Conservation (phyloP, 2,329 filamentous ascomycete genomes). For the Penicillium sp. region DNA sequence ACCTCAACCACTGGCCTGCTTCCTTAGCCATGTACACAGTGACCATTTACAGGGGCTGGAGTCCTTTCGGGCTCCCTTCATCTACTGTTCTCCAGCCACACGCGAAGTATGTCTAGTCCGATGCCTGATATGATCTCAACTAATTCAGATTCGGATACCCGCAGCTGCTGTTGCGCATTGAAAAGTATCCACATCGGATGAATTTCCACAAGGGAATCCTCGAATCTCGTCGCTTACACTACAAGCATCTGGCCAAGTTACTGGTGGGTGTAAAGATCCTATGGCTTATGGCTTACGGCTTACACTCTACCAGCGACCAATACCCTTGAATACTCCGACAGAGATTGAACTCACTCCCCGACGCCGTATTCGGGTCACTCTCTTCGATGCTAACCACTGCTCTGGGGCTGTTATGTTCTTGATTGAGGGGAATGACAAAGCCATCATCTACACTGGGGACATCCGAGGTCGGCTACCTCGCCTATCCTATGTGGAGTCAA, state of each 20-base stretch:
- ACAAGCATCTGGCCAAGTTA: constrained; percentile 67
- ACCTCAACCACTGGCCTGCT: constrained; percentile 69
- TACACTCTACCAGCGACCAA: constrained; percentile 56
- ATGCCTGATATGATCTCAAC: constrained; percentile 19
- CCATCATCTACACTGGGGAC: constrained; percentile 84
- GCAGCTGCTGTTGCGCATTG: constrained; percentile 68
- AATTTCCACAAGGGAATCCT: constrained; percentile 75
- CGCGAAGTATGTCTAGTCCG: constrained; percentile 51
- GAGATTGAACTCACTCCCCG: constrained; percentile 67
- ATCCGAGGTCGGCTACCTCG: constrained; percentile 53
- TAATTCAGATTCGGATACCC: neutral
- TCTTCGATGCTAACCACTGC: constrained; percentile 91
- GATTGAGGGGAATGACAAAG: constrained; percentile 67
- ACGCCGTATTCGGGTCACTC: constrained; percentile 68
- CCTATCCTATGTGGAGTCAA: constrained; percentile 1
- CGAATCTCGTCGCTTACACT: constrained; percentile 69
- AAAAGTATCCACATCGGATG: constrained; percentile 73
- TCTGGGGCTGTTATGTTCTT: constrained; percentile 88
- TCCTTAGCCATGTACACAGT: constrained; percentile 87
- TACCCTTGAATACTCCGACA: constrained; percentile 77
- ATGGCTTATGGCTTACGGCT: neutral
- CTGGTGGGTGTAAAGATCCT: constrained; percentile 45
- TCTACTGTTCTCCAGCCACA: constrained; percentile 86
- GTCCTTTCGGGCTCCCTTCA: constrained; percentile 68
- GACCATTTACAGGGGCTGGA: constrained; percentile 83